phyloP scores from a whole-genome alignment of 2,329 filamentous ascomycete genomes.

The Ophiostoma ips region DNA sequence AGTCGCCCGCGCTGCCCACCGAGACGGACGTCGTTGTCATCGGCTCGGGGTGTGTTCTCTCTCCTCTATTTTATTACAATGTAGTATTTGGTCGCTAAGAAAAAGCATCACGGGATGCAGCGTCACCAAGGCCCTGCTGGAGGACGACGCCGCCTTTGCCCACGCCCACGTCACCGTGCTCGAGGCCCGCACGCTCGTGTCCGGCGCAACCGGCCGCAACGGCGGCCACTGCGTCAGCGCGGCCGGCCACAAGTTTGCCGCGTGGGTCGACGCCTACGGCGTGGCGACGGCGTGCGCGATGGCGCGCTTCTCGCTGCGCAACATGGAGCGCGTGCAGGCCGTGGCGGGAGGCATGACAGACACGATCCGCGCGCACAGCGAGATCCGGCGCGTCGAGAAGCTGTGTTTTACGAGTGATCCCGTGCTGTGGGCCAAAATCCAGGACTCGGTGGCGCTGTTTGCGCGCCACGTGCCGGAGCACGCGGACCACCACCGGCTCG shows the following conservation, averaged over 20 bases:
- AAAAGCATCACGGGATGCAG: slow-evolving; percentile 18
- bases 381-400: background rate
- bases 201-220: slow-evolving; percentile 20
- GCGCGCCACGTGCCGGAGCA: background rate
- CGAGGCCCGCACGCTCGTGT: slow-evolving; percentile 18
- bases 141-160: slow-evolving; percentile 5
- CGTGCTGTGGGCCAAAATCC: slow-evolving; percentile 7
- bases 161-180: slow-evolving; percentile 12
- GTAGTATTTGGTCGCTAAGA: no score
- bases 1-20: slow-evolving; percentile 5
- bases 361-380: background rate
- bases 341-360: slow-evolving; percentile 1
- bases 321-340: slow-evolving; percentile 7
- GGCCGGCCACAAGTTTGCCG: slow-evolving; percentile 1
- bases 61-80: no score
- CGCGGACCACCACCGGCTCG: background rate
- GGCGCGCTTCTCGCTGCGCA: slow-evolving; percentile 9
- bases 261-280: slow-evolving; percentile 5
- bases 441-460: background rate
- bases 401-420: background rate
- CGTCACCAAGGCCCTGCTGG: slow-evolving; percentile 19
- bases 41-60: slow-evolving; percentile 20
- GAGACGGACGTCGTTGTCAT: slow-evolving; percentile 21
- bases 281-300: slow-evolving; percentile 8
- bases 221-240: slow-evolving; percentile 14